These are phyloP conservation scores for Alternaria postmessia DNA, from an alignment of 2,329 filamentous ascomycete species.

Conservation along the genomic window DNA sequence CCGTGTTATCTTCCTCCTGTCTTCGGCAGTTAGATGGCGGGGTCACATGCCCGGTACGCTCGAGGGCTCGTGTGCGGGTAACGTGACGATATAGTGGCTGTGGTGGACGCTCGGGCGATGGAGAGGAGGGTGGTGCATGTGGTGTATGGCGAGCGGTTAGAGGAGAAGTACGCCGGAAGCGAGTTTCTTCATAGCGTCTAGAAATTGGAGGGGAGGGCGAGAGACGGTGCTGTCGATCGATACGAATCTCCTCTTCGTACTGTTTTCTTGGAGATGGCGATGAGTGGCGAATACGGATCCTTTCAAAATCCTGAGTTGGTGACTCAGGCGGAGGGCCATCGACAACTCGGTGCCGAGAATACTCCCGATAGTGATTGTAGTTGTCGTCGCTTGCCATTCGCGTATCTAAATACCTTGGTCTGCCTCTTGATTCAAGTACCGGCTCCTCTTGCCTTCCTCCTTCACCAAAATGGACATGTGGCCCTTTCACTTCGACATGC, in stretches of 20 bases:
- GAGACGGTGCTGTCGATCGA: conserved; percentile 27
- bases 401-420: conserved; percentile 16
- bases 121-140: conserved; percentile 11
- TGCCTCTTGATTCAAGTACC: conserved; percentile 1
- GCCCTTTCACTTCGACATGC: conserved; percentile 40
- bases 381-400: conserved; percentile 10
- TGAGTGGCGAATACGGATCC: conserved; percentile 26
- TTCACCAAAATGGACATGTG: conserved; percentile 41
- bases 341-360: conserved; percentile 22
- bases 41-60: conserved; percentile 17
- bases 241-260: conserved; percentile 29
- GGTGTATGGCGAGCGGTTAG: conserved; percentile 7
- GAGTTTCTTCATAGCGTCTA: conserved; percentile 19
- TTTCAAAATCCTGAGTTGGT: conserved; percentile 26
- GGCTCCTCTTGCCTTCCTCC: conserved; percentile 13
- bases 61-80: conserved; percentile 13
- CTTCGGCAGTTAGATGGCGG: conserved; percentile 11
- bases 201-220: conserved; percentile 21
- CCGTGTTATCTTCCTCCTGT: conserved; percentile 31
- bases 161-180: conserved; percentile 25
- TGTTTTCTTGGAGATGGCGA: conserved; percentile 18
- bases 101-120: conserved; percentile 10
- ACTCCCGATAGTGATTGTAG: conserved; percentile 22
- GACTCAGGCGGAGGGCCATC: conserved; percentile 22
- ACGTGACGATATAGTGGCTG: conserved; percentile 25